Evolutionary conservation across 106 monocot genomes (phyloP), one percentile per base, ranked within the genome.

Genomic region (Alisma plantagoaquatica): DNA sequence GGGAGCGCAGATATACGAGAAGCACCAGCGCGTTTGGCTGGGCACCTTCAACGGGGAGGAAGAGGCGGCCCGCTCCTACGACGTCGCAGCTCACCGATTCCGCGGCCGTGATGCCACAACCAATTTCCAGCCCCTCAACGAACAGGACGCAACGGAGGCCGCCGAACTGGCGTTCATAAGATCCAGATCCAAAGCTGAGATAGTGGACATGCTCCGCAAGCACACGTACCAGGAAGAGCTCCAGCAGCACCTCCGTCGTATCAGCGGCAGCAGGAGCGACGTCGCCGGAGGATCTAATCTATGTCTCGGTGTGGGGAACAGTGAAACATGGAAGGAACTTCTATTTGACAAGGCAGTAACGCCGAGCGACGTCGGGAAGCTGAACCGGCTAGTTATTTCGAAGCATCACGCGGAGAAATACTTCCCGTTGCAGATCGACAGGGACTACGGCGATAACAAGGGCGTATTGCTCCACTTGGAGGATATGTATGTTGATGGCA

Each of bases 1-100:
- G 89, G 89, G 83, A 0, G 79, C 89, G 0, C 89, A 89, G 75
- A 89, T 89, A 63, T 89, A 89, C 63, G 88, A 88, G 76, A 66
- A 72, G 60, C 82, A 88, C 75, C 78, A 79, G 41, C 74, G 88
- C 11, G 89, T 89, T 3, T 89, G 89, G 89, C 89, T 89, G 41
- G 89, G 89, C 41, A 89, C 89, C 25, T 89, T 89, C 79, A 71
- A 61, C 56, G 61, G 58, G 27, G 89, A 89, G 67, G 56, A 27
- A 0, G 79, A 79, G 32, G 89, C 89, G 4, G 89, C 89, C 2
- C 53, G 69, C 14, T 78, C 79, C 31, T 89, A 89, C 68, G 89
- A 83, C 63, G 69, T 66, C 43, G 87, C 87, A 12, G 87, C 78
- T 21, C 87, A 78, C 61, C 75, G 83, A 31, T 89, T 83, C 76